Percentiles rank a stretch among this genome's conserved stretches.
Evolutionary conservation across 768 basidiomycete genomes (phyloP).

Genomic region (Termitomyces sp.): DNA sequence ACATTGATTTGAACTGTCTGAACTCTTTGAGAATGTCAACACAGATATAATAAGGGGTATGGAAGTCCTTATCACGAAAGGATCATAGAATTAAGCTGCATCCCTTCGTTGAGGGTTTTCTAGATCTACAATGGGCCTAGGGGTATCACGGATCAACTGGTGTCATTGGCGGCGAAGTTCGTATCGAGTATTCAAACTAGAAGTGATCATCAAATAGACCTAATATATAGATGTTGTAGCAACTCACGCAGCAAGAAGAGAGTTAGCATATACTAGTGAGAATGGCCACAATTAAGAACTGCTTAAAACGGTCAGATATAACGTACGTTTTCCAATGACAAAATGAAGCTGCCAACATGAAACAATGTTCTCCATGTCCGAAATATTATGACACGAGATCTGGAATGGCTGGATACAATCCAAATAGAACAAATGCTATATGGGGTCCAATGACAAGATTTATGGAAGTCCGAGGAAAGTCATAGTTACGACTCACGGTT

Average conservation of each 20-base stretch:
- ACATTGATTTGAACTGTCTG: conserved; percentile 20
- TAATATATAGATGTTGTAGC: background rate
- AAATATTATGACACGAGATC: too few species aligned
- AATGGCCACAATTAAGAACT: background rate
- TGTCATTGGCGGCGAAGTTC: conserved; percentile 18
- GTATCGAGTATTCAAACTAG: conserved; percentile 23
- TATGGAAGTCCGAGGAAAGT: too few species aligned
- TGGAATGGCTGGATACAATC: too few species aligned
- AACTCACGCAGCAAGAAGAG: conserved; percentile 29
- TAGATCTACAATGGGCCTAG: background rate
- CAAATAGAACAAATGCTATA: too few species aligned
- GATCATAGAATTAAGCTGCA: background rate
- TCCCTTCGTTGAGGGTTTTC: background rate
- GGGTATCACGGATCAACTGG: too few species aligned
- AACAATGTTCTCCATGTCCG: too few species aligned
- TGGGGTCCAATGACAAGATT: too few species aligned
- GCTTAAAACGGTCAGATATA: background rate
- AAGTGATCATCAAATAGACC: background rate
- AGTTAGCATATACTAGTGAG: background rate
- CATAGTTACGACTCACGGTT: too few species aligned
- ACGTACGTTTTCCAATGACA: conserved; percentile 36
- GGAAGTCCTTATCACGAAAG: background rate
- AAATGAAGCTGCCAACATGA: conserved; percentile 27
- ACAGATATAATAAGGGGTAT: too few species aligned
- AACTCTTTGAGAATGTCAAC: background rate